Percentiles rank a stretch among this genome's conserved stretches.
phyloP scores from a whole-genome alignment of 306 rosid genomes.

The Oemleria cerasiformis region DNA sequence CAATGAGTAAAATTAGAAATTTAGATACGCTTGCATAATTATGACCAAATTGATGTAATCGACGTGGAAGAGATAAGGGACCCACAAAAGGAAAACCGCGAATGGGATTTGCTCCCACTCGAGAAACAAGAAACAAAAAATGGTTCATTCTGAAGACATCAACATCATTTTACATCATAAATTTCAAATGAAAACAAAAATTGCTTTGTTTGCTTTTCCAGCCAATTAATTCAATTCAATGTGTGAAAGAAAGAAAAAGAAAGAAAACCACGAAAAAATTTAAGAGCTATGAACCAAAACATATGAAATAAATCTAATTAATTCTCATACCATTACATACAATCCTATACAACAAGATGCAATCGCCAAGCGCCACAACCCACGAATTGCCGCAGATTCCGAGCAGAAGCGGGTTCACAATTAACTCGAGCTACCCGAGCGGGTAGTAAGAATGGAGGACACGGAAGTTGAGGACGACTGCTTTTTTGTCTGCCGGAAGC shows the following conservation, averaged over 20 bases:
- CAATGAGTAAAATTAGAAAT: too few relatives aligned
- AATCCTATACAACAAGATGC: too few relatives aligned
- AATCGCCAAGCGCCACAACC: constrained; percentile 31
- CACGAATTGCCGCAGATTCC: constrained; percentile 22
- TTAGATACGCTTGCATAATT: too few relatives aligned
- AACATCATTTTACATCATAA: constrained; percentile 32
- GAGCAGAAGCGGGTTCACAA: constrained; percentile 79
- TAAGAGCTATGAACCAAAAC: constrained; percentile 46
- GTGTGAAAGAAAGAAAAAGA: too few relatives aligned
- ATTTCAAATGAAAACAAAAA: constrained; percentile 19
- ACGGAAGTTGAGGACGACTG: constrained; percentile 70
- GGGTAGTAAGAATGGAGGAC: constrained; percentile 92
- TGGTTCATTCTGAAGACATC: constrained; percentile 28
- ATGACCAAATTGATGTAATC: too few relatives aligned
- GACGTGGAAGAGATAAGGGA: too few relatives aligned
- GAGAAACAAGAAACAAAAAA: constrained; percentile 23
- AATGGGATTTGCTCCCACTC: too few relatives aligned
- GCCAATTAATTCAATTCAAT: constrained; percentile 35
- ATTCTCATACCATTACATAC: constrained; percentile 65
- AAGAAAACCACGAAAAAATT: constrained; percentile 19
- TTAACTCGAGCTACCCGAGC: constrained; percentile 73
- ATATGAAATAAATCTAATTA: background rate
- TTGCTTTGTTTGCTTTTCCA: constrained; percentile 16
- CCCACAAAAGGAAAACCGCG: too few relatives aligned
- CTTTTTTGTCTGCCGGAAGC: constrained; percentile 74